Evolutionary conservation across 148 eudicot species (phyloP).

Genomic region (Beta vulgaris): DNA sequence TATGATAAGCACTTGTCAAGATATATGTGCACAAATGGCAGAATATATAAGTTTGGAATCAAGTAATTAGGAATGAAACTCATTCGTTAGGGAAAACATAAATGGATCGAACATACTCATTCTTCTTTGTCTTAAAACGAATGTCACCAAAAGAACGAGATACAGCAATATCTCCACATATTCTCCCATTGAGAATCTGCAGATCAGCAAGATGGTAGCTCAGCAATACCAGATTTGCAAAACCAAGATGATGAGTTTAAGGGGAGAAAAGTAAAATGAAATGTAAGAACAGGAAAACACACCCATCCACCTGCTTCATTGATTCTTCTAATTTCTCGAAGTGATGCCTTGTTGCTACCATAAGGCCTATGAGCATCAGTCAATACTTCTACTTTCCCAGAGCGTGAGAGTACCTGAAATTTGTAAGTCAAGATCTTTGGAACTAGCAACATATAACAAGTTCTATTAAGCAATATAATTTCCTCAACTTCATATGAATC

Average conservation of each 20-base stretch:
- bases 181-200: slow-evolving; percentile 88
- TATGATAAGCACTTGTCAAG: slow-evolving; percentile 11
- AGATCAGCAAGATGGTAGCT: slow-evolving; percentile 5
- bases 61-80: neutral
- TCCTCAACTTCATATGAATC: neutral
- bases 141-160: slow-evolving; percentile 98
- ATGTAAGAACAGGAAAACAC: slow-evolving; percentile 47
- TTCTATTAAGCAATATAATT: neutral
- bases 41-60: neutral
- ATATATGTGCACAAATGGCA: slow-evolving; percentile 15
- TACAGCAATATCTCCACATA: slow-evolving; percentile 94
- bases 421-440: slow-evolving; percentile 3
- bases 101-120: slow-evolving; percentile 53
- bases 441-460: neutral
- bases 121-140: slow-evolving; percentile 91
- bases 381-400: slow-evolving; percentile 77
- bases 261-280: neutral
- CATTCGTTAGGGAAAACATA: neutral
- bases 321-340: slow-evolving; percentile 79
- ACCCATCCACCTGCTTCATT: slow-evolving; percentile 99
- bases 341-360: slow-evolving; percentile 69
- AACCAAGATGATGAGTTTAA: neutral
- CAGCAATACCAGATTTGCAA: neutral
- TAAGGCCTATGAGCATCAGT: slow-evolving; percentile 91
- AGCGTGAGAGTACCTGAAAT: slow-evolving; percentile 69